phyloP scores from a whole-genome alignment of 2,329 filamentous ascomycete species.

The Calonectria hawksworthii region DNA sequence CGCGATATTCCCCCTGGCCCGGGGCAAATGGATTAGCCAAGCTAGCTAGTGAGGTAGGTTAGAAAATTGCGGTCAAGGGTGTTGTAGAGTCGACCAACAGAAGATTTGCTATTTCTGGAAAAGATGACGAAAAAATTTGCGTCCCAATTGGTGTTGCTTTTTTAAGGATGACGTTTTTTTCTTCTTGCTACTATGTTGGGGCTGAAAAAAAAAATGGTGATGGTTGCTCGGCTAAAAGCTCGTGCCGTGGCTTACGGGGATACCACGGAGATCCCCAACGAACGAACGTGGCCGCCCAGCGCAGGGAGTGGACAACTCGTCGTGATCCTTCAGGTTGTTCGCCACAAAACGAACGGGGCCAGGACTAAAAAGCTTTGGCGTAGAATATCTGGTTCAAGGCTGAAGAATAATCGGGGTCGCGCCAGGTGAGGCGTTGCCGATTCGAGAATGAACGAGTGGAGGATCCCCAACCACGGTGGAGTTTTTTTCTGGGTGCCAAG shows the following conservation, averaged over 20 bases:
- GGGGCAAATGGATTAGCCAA: not conserved
- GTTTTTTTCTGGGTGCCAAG: not conserved
- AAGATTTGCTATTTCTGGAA: not conserved
- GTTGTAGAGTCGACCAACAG: not conserved
- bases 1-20: not conserved
- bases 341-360: not conserved
- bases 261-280: not conserved
- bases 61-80: not conserved
- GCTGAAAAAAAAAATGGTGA: not conserved
- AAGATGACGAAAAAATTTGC: not conserved
- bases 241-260: not conserved
- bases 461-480: not conserved
- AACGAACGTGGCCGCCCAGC: not conserved
- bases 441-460: not conserved
- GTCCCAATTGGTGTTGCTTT: not conserved
- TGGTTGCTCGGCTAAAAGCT: not conserved
- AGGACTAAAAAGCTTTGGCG: not conserved
- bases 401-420: not conserved
- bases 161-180: not conserved
- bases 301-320: not conserved
- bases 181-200: too few species aligned
- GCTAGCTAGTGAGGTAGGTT: not conserved
- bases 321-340: not conserved
- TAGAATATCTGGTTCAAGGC: not conserved
- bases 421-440: not conserved